Evolutionary conservation across 1,139 yeast genomes (phyloP), one percentile per base, ranked within the genome.

Genomic region (Yueomyces sp.): DNA sequence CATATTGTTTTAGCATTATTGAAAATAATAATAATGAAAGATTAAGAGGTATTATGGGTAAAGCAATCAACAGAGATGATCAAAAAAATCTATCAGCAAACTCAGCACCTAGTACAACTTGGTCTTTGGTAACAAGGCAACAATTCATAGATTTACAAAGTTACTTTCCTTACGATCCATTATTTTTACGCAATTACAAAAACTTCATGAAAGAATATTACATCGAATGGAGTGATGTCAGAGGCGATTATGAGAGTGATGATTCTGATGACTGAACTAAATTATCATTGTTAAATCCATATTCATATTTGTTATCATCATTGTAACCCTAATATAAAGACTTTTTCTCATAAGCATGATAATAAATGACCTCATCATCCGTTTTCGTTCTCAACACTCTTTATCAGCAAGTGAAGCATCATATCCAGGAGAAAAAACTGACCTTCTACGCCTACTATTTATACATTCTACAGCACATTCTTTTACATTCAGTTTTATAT

Each of bases 121-220:
- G 63, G 58, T 54, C 62, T 5, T 45, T 62, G 27, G 59, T 64
- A 39, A 73, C 77, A 49, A 75, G 75, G 55, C 91, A 83, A 58
- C 96, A 87, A 56, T 86, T 85, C 58, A 74, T 84, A 51, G 94
- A 86, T 58, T 67, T 87, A 44, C 96, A 87, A 59, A 89, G 93
- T 11, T 91, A 86, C 60, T 91, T 91, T 64, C 98, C 98, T 9
- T 91, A 85, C 60, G 98, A 91, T 66, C 98, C 98, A 1, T 65
- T 91, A 50, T 77, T 83, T 41, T 70, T 91, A 49, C 83, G 81
- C 39, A 64, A 63, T 27, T 73, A 86, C 44, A 77, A 78, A 52
- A 64, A 63, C 27, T 67, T 78, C 36, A 65, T 81, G 47, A 65
- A 69, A 31, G 73, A 69, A 36, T 69, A 71, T 44, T 86, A 81